Percentiles rank a stretch among this genome's conserved stretches.
Evolutionary conservation across 768 basidiomycete species (phyloP).

Genomic region (Daedaleopsis sinensis): DNA sequence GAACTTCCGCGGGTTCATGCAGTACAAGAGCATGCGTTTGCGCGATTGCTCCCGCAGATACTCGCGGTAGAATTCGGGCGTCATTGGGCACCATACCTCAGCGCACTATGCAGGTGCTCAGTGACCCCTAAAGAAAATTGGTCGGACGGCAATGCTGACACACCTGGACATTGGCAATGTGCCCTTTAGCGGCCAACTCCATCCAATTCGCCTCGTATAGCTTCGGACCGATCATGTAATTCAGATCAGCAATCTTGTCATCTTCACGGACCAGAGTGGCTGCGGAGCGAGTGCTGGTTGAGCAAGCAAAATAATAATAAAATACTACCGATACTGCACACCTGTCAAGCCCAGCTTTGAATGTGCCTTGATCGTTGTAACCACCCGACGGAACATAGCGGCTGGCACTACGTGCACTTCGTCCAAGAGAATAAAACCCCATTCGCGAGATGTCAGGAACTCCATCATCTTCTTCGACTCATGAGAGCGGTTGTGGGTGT

Average conservation of each 20-base stretch:
- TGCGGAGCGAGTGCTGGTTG: slow-evolving; percentile 32
- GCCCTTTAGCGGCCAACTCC: slow-evolving; percentile 98
- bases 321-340: slow-evolving; percentile 35
- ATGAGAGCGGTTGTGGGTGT: slow-evolving; percentile 97
- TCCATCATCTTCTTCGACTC: slow-evolving; percentile 99
- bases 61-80: slow-evolving; percentile 98
- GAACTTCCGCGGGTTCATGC: slow-evolving; percentile 99
- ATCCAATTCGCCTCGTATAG: slow-evolving; percentile 99
- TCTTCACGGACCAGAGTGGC: slow-evolving; percentile 99
- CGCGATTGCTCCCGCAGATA: slow-evolving; percentile 92
- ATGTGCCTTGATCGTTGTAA: slow-evolving; percentile 98
- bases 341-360: slow-evolving; percentile 97
- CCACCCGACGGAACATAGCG: slow-evolving; percentile 96
- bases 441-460: slow-evolving; percentile 95
- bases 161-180: slow-evolving; percentile 99
- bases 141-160: slow-evolving; percentile 23
- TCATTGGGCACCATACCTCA: slow-evolving; percentile 99
- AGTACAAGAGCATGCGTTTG: slow-evolving; percentile 94
- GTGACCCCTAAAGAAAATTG: neutral
- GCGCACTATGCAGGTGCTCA: slow-evolving; percentile 67
- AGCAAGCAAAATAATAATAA: neutral
- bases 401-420: slow-evolving; percentile 99
- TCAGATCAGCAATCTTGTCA: slow-evolving; percentile 97
- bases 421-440: slow-evolving; percentile 97
- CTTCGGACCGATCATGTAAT: slow-evolving; percentile 99